Percentiles rank a stretch among this genome's conserved stretches.
These are phyloP conservation scores for Groenewaldozyma tartarivorans DNA, from an alignment of 805 yeast genomes.

Conservation along the genomic window DNA sequence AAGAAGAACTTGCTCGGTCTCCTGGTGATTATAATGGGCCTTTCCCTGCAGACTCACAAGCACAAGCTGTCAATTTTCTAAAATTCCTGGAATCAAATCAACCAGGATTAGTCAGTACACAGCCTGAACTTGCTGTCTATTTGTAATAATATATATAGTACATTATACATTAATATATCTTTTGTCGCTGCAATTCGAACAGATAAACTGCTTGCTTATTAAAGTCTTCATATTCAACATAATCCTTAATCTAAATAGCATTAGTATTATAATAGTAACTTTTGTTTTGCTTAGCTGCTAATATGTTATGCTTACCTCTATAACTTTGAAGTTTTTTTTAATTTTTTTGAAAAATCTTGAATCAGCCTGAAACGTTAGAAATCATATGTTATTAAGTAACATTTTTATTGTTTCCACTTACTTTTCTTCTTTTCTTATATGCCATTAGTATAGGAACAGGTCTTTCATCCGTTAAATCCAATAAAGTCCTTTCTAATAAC, in stretches of 20 bases:
- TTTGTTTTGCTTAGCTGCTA: constrained; percentile 12
- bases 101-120: constrained; percentile 34
- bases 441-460: constrained; percentile 41
- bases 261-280: constrained; percentile 4
- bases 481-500: constrained; percentile 38
- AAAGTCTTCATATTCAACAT: constrained; percentile 28
- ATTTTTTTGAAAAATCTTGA: constrained; percentile 29
- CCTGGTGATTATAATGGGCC: constrained; percentile 59
- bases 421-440: constrained; percentile 45
- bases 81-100: constrained; percentile 59
- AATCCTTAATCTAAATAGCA: constrained; percentile 19
- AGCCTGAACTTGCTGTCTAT: constrained; percentile 10
- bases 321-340: constrained; percentile 22
- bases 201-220: constrained; percentile 33
- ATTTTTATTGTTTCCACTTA: constrained; percentile 10
- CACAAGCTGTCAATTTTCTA: constrained; percentile 58
- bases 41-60: constrained; percentile 62
- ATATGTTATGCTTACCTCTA: constrained; percentile 20
- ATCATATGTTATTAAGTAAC: background rate
- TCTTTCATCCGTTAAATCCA: constrained; percentile 32
- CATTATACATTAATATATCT: too few relatives aligned
- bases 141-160: constrained; percentile 7
- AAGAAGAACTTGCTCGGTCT: constrained; percentile 67
- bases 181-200: constrained; percentile 28
- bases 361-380: constrained; percentile 26